Conservation (phyloP, 2,329 filamentous ascomycete species). For the Ceratocystis cubensis region DNA sequence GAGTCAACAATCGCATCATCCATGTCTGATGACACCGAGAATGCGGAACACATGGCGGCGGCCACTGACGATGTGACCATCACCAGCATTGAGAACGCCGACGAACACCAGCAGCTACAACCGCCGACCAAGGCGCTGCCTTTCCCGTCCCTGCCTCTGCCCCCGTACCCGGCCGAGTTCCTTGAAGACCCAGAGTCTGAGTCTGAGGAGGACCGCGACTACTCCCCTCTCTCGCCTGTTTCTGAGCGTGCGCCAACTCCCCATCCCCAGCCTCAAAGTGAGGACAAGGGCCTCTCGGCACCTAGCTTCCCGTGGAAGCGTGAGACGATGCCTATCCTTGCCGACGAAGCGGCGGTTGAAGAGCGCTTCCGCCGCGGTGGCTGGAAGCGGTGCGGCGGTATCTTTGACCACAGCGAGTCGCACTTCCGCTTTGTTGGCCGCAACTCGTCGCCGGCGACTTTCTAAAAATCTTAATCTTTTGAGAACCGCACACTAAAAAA, state of each 20-base stretch:
- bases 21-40: conserved; percentile 13
- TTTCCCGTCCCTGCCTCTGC: conserved; percentile 11
- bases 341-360: conserved; percentile 23
- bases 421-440: conserved; percentile 21
- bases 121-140: conserved; percentile 11
- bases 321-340: conserved; percentile 17
- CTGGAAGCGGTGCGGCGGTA: conserved; percentile 25
- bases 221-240: conserved; percentile 15
- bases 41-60: conserved; percentile 19
- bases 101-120: conserved; percentile 17
- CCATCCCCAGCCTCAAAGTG: conserved; percentile 15
- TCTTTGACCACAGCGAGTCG: conserved; percentile 22
- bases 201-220: conserved; percentile 17
- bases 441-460: conserved; percentile 20
- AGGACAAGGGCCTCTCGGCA: not conserved
- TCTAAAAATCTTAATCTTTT: conserved; percentile 2
- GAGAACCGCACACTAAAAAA: not conserved
- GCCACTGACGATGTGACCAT: conserved; percentile 17
- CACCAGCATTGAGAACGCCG: conserved; percentile 17
- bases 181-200: conserved; percentile 19
- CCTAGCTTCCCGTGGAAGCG: conserved; percentile 25
- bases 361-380: conserved; percentile 24
- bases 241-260: conserved; percentile 15
- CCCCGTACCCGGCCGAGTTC: conserved; percentile 9
- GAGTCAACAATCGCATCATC: conserved; percentile 23